Percentiles rank a stretch among this genome's conserved stretches.
Conservation (phyloP, 2,329 filamentous ascomycete species). For the Plectosphaerella plurivora region DNA sequence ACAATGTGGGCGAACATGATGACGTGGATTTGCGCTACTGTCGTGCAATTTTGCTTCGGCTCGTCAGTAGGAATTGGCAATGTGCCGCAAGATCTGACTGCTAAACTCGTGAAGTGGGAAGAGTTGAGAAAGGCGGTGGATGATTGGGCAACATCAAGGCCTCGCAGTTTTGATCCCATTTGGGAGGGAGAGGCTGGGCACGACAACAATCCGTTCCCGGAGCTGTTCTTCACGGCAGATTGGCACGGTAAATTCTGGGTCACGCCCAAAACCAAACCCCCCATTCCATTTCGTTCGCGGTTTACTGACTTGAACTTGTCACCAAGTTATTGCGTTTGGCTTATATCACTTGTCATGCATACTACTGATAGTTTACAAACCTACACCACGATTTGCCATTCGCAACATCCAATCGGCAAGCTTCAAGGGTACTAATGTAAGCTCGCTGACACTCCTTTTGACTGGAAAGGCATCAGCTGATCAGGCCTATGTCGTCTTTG, state of each 20-base stretch:
- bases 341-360: slow-evolving; percentile 7
- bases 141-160: slow-evolving; percentile 3
- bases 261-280: background rate
- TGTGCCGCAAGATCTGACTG: background rate
- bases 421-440: slow-evolving; percentile 5
- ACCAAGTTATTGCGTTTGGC: slow-evolving; percentile 8
- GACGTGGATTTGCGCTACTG: slow-evolving; percentile 14
- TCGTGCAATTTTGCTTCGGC: slow-evolving; percentile 12
- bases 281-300: background rate
- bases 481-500: background rate
- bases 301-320: background rate
- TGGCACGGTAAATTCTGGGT: slow-evolving; percentile 6
- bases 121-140: slow-evolving; percentile 5
- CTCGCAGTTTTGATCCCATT: slow-evolving; percentile 6
- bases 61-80: slow-evolving; percentile 2
- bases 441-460: background rate
- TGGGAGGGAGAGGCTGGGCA: slow-evolving; percentile 4
- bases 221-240: slow-evolving; percentile 7
- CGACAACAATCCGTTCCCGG: slow-evolving; percentile 4
- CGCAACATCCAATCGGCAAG: slow-evolving; percentile 2
- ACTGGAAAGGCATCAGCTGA: background rate
- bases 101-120: slow-evolving; percentile 4
- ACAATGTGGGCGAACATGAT: slow-evolving; percentile 15
- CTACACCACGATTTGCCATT: slow-evolving; percentile 6
- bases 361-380: slow-evolving; percentile 6